A percentile compares a stretch with the other conserved stretches of the same genome.
phyloP scores from a whole-genome alignment of 805 yeast species.

The Candida xyloterini region DNA sequence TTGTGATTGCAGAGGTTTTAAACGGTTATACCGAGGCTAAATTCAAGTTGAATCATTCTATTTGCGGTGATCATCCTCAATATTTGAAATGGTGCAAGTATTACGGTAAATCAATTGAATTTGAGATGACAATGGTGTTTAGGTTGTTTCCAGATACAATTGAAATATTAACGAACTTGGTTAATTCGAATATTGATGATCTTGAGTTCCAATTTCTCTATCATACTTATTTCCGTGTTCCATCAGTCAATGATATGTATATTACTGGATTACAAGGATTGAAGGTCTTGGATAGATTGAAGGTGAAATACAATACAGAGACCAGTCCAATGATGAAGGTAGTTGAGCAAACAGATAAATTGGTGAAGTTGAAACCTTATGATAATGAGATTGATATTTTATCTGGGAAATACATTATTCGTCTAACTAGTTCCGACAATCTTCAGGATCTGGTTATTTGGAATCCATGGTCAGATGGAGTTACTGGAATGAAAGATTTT shows the following conservation, averaged over 20 bases:
- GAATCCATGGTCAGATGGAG: conserved; percentile 23
- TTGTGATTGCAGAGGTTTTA: conserved; percentile 18
- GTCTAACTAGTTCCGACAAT: conserved; percentile 13
- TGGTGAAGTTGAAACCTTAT: conserved; percentile 7
- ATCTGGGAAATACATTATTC: conserved; percentile 16
- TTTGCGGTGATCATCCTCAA: conserved; percentile 2
- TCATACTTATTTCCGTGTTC: conserved; percentile 21
- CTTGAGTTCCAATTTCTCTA: conserved; percentile 22
- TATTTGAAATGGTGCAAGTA: conserved; percentile 17
- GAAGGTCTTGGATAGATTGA: conserved; percentile 14
- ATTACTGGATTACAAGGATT: conserved; percentile 19
- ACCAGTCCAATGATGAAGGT: conserved; percentile 17
- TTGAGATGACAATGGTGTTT: conserved; percentile 13
- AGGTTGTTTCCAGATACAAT: conserved; percentile 9
- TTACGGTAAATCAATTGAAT: conserved; percentile 11
- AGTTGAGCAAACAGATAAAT: conserved; percentile 15
- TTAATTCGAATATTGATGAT: conserved; percentile 9
- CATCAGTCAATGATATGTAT: conserved; percentile 18
- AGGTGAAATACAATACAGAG: conserved; percentile 4
- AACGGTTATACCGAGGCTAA: conserved; percentile 15
- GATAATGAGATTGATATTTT: conserved; percentile 13
- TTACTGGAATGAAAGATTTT: conserved; percentile 16
- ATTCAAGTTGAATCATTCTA: conserved; percentile 10
- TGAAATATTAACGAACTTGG: conserved; percentile 7
- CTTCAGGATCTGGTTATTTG: conserved; percentile 20